Percentiles rank a stretch among this genome's conserved stretches.
These are phyloP conservation scores for Rhizopogon vinicolor DNA, from an alignment of 768 basidiomycete genomes.

Conservation along the genomic window DNA sequence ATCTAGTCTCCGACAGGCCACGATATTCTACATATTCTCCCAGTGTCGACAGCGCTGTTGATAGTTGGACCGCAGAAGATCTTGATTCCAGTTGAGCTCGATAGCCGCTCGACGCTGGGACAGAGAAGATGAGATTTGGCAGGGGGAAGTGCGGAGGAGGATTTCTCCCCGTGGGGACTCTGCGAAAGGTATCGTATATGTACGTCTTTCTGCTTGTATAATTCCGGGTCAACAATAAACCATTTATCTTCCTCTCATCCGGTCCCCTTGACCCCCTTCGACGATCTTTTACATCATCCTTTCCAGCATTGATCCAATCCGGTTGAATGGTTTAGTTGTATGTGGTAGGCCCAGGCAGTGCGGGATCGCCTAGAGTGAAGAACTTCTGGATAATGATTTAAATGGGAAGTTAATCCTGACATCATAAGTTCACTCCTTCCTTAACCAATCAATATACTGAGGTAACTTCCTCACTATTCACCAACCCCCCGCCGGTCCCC, in stretches of 20 bases:
- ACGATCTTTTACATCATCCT: slow-evolving; percentile 1
- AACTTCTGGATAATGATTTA: slow-evolving; percentile 14
- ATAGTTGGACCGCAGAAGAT: too few species aligned
- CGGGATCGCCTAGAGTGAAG: slow-evolving; percentile 18
- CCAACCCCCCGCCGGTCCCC: slow-evolving; percentile 13
- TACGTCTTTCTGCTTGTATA: slow-evolving; percentile 28
- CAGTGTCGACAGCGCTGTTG: too few species aligned
- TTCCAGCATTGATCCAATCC: slow-evolving; percentile 18
- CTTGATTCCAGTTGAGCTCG: too few species aligned
- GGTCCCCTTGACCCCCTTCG: slow-evolving; percentile 29
- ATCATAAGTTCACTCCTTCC: too few species aligned
- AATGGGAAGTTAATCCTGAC: too few species aligned
- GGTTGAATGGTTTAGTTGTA: slow-evolving; percentile 24
- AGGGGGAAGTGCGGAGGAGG: slow-evolving; percentile 66
- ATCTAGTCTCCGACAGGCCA: too few species aligned
- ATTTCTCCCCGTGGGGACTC: slow-evolving; percentile 41
- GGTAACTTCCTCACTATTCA: slow-evolving; percentile 17
- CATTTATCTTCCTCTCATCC: slow-evolving; percentile 54
- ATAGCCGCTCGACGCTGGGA: slow-evolving; percentile 19
- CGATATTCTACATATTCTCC: too few species aligned
- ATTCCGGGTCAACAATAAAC: slow-evolving; percentile 43
- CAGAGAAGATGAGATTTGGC: slow-evolving; percentile 46
- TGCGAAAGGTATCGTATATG: slow-evolving; percentile 54
- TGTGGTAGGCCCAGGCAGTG: slow-evolving; percentile 23
- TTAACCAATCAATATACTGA: too few species aligned